Evolutionary conservation across 129 eudicot genomes (phyloP).

Genomic region (Arctium minus): DNA sequence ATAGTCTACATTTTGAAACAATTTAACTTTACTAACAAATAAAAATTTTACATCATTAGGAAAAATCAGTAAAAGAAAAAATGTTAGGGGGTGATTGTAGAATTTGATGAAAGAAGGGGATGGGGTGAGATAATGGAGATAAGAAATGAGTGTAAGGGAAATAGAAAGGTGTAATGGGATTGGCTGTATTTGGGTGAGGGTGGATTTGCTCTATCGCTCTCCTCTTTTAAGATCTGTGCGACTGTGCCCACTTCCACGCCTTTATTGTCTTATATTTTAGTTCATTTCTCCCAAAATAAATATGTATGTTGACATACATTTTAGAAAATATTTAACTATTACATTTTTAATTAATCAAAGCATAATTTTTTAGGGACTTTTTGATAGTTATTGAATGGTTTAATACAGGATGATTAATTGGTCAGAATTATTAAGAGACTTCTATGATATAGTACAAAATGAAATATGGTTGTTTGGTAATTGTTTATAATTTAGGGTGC

Average conservation of each 20-base stretch:
- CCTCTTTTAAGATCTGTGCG: background rate
- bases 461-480: no score
- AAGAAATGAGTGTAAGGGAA: constrained; percentile 23
- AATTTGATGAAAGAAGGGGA: constrained; percentile 6
- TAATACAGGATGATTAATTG: no score
- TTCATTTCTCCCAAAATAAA: no score
- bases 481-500: no score
- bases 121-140: constrained; percentile 26
- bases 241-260: background rate
- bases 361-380: no score
- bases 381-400: no score
- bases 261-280: background rate
- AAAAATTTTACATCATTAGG: background rate
- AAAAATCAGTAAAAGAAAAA: background rate
- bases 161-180: constrained; percentile 6
- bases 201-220: background rate
- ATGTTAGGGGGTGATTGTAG: background rate
- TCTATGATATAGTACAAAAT: no score
- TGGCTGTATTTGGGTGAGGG: constrained; percentile 19
- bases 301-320: no score
- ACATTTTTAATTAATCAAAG: no score
- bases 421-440: no score
- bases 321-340: no score
- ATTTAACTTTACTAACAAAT: background rate
- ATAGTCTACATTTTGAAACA: background rate